Base-by-base conservation (phyloP, 2,329 filamentous ascomycete genomes). In the Alternaria tenuissima region DNA sequence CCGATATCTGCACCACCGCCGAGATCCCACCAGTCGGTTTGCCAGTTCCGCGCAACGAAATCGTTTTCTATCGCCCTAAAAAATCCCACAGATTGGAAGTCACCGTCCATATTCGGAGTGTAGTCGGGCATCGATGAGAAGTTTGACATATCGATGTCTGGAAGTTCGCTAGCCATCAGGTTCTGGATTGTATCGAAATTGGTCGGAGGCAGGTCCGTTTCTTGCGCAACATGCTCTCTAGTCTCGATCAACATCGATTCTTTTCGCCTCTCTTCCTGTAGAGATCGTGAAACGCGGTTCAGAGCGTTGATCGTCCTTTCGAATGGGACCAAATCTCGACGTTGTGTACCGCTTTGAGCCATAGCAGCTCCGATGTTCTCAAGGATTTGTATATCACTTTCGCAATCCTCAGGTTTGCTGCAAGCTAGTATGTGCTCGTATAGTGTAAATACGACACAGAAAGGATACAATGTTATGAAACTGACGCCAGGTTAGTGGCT, bases 61-160 rank as follows among this genome's bases (percentile, higher is more conserved):
- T 75, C 72, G n/a, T 60, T 74, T 38, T 76, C 73, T 30, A 76
- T 46, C 2, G 72, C 72, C 7, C 73, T 53, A 2, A 76, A 68
- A 20, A 72, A 71, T 3, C 63, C 67, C 4, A 69, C 57, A 7
- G 72, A 67, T 46, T 74, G 66, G n/a, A 68, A 62, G 16, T 64
- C 64, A 14, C 64, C 70, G 7, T 69, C 66, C 30, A 63, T 38
- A 4, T 59, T 66, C 42, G 63, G 53, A 7, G 63, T 48, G 9
- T 70, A 66, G 18, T 71, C 71, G 1, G 65, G 64, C 8, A 67
- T 60, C 2, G 61, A 57, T 7, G 66, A 53, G 8, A 74, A 67
- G 4, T 57, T 57, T 3, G 69, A 58, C 39, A 57, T 55, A 9
- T 68, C 61, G 8, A 73, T 59, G 6, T 71, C 61, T 2, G 65